Evolutionary conservation across 768 basidiomycete genomes (phyloP).

Genomic region (Trametes cinnabarina): DNA sequence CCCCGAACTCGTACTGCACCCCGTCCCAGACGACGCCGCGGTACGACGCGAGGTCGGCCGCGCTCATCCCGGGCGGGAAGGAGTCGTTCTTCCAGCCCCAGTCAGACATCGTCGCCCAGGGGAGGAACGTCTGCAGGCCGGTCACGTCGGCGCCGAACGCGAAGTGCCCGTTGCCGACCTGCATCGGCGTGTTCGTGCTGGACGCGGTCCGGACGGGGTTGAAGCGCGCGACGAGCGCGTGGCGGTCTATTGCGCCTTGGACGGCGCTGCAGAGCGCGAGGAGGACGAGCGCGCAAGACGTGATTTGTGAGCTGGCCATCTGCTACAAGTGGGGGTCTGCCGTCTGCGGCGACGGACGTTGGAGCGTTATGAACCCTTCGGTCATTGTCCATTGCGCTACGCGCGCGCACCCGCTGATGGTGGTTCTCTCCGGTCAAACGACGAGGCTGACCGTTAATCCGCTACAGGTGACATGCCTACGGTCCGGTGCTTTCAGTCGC

Average conservation of each 20-base stretch:
- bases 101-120: conserved; percentile 53
- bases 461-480: not conserved
- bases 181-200: conserved; percentile 48
- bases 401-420: not conserved
- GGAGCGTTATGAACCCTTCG: not conserved
- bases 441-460: not conserved
- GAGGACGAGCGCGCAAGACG: not conserved
- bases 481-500: not conserved
- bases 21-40: conserved; percentile 49
- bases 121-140: conserved; percentile 55
- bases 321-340: not conserved
- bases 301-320: not conserved
- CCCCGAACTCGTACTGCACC: conserved; percentile 52
- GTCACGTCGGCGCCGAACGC: conserved; percentile 60
- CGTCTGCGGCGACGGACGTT: not conserved
- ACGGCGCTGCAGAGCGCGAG: not conserved
- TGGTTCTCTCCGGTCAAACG: not conserved
- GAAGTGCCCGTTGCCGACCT: conserved; percentile 62
- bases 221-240: conserved; percentile 45
- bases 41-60: conserved; percentile 45
- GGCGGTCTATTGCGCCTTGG: conserved; percentile 28
- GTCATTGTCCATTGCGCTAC: not conserved
- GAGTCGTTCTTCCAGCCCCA: conserved; percentile 66
- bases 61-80: conserved; percentile 42
- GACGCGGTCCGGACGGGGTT: conserved; percentile 51